Evolutionary conservation across 2,329 filamentous ascomycete species (phyloP).

Genomic region (Tolypocladium endophyticum): DNA sequence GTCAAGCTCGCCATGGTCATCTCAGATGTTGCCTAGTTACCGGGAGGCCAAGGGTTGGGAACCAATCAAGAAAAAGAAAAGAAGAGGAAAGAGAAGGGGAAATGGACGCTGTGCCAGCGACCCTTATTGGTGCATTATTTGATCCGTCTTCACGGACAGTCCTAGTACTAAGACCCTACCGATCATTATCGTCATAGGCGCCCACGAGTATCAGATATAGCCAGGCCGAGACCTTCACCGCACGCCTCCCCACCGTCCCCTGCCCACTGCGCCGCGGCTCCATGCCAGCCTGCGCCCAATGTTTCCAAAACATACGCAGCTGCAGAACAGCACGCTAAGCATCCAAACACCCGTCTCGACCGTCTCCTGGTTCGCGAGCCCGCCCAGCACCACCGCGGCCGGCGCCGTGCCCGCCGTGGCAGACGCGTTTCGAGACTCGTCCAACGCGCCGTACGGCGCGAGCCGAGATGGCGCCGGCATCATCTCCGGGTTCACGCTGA

Average conservation of each 20-base stretch:
- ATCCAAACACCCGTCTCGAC: constrained; percentile 78
- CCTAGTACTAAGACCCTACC: too few species aligned
- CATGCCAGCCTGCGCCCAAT: constrained; percentile 74
- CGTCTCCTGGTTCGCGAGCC: constrained; percentile 49
- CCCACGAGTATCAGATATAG: background rate
- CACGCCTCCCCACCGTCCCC: constrained; percentile 35
- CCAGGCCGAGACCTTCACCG: constrained; percentile 13
- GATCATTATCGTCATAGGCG: background rate
- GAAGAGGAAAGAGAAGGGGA: background rate
- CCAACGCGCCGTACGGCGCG: constrained; percentile 13
- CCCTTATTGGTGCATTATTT: background rate
- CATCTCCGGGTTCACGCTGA: constrained; percentile 67
- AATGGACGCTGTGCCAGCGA: background rate
- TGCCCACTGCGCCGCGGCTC: constrained; percentile 18
- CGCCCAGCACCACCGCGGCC: constrained; percentile 26
- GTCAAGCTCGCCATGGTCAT: background rate
- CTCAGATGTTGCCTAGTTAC: background rate
- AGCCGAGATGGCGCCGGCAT: constrained; percentile 55
- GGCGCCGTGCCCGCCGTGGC: background rate
- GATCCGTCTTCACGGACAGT: background rate
- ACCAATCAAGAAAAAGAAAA: background rate
- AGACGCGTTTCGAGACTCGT: constrained; percentile 4
- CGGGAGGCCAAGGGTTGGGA: too few species aligned
- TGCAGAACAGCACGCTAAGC: constrained; percentile 87
- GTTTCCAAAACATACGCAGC: constrained; percentile 91